Evolutionary conservation across 768 basidiomycete genomes (phyloP), one percentile per base, ranked within the genome.

Genomic region (Pleurotus tuber-regium): DNA sequence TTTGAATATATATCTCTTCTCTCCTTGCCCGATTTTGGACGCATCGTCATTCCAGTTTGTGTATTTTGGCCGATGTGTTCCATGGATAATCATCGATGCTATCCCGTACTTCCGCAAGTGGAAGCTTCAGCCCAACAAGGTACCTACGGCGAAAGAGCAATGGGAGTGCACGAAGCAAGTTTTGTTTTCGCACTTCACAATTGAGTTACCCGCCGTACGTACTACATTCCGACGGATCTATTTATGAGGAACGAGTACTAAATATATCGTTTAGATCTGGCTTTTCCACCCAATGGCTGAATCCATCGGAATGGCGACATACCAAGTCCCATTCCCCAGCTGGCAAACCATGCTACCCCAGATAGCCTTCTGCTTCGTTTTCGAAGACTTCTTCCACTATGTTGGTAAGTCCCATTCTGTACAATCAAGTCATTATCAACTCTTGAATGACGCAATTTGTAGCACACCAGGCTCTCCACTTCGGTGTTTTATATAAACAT

Each of bases 141-240:
- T 90, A 1, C 92, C 94, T 6, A 84, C 92, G 2, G 53, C 81
- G 0, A 70, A 76, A 53, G 89, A 98, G 64, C 93, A 98, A 68
- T 96, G 92, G 93, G 86, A 89, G 42, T 98, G 95, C 72, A 96
- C 92, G 28, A 96, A 94, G 73, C 83, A 83, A 55, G 96, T 99
- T 23, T 77, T 99, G 2, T 84, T 92, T 66, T 91, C 92, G 2
- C 97, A 98, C 67, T 96, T 99, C 67, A 95, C 93, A 30, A 84
- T 97, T 52, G 96, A 98, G 70, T 75, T 93, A 2, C 96, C 97
- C 6, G 79, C 86, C 51, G 91, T 92, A 59, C 57, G 86, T 77
- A 38, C n/a, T 14, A 38, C 35, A 38, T 38, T 38, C 35, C 12
- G 35, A 38, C 4, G 12, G 21, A 38, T 38, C n/a, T 11, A 14